Percentiles rank a stretch among this genome's conserved stretches.
These are phyloP conservation scores for Rhizopogon sp. DNA, from an alignment of 768 basidiomycete species.

Conservation along the genomic window DNA sequence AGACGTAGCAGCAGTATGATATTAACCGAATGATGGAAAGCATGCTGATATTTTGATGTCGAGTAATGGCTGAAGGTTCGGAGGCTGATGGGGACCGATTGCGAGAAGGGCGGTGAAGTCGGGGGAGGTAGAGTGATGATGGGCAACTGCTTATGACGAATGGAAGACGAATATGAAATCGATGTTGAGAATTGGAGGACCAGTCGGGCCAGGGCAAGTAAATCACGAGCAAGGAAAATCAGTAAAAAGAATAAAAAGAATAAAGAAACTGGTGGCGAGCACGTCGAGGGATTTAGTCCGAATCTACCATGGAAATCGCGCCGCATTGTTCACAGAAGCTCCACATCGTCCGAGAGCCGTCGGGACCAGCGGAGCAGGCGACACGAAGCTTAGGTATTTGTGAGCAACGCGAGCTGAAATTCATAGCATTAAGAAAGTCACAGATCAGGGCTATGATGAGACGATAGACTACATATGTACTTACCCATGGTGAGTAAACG, in stretches of 20 bases:
- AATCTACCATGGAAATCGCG: slow-evolving; percentile 84
- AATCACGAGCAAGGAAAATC: slow-evolving; percentile 21
- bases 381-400: slow-evolving; percentile 83
- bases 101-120: slow-evolving; percentile 10
- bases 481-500: slow-evolving; percentile 71
- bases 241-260: slow-evolving; percentile 24
- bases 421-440: neutral
- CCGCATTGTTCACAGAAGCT: slow-evolving; percentile 85
- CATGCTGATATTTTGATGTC: slow-evolving; percentile 13
- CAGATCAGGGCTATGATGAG: slow-evolving; percentile 9
- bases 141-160: slow-evolving; percentile 15
- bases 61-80: slow-evolving; percentile 15
- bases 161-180: slow-evolving; percentile 18
- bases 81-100: slow-evolving; percentile 11
- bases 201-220: slow-evolving; percentile 8
- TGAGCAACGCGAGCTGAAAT: slow-evolving; percentile 55
- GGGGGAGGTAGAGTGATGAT: slow-evolving; percentile 6
- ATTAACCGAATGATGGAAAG: slow-evolving; percentile 12
- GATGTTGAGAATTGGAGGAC: slow-evolving; percentile 16
- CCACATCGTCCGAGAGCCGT: slow-evolving; percentile 78
- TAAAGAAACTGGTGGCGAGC: slow-evolving; percentile 14
- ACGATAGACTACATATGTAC: slow-evolving; percentile 15
- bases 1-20: slow-evolving; percentile 16
- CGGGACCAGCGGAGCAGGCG: slow-evolving; percentile 65
- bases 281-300: slow-evolving; percentile 37